phyloP scores from a whole-genome alignment of 352 stramenopile genomes.

The Stramenopiles sp. region DNA sequence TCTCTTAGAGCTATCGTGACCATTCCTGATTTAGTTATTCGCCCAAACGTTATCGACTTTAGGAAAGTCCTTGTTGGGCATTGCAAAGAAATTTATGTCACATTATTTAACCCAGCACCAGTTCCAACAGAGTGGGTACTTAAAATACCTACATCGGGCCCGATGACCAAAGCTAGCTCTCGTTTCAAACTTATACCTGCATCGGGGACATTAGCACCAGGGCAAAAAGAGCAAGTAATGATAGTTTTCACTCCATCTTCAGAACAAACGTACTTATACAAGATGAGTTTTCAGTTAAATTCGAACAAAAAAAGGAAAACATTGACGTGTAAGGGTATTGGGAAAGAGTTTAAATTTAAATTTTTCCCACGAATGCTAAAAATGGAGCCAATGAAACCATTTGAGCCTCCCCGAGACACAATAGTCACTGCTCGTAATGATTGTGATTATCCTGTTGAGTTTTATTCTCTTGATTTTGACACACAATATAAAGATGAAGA shows the following conservation, averaged over 20 bases:
- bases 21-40: too few relatives aligned
- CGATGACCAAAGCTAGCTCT: too few relatives aligned
- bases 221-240: background rate
- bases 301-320: too few relatives aligned
- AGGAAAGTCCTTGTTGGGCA: constrained; percentile 36
- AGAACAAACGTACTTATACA: too few relatives aligned
- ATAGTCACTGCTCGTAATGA: constrained; percentile 42
- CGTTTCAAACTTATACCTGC: too few relatives aligned
- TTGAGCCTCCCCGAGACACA: background rate
- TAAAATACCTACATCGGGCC: too few relatives aligned
- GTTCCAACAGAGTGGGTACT: background rate
- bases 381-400: background rate
- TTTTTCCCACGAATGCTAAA: background rate
- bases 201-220: background rate
- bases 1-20: constrained; percentile 45
- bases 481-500: constrained; percentile 10
- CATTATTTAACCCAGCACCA: constrained; percentile 39
- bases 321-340: background rate
- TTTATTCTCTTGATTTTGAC: constrained; percentile 39
- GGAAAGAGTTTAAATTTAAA: background rate
- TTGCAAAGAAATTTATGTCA: constrained; percentile 40
- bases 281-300: too few relatives aligned
- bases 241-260: too few relatives aligned
- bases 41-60: constrained; percentile 39
- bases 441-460: constrained; percentile 37